These are phyloP conservation scores for Zoysia pacifica DNA, from an alignment of 176 grass and related monocot genomes.

Conservation along the genomic window DNA sequence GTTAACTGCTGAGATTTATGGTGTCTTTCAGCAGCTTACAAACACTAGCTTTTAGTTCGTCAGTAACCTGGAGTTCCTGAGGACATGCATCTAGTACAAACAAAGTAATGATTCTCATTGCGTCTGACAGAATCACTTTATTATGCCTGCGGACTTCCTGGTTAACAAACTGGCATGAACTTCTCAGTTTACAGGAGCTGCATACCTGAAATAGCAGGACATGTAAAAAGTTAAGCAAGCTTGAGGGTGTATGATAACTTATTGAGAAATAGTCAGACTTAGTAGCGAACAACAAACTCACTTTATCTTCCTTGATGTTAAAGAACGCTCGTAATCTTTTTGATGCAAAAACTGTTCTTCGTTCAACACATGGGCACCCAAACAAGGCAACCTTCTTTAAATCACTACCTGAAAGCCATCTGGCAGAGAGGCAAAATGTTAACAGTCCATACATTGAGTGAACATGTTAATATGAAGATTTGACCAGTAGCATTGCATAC, in stretches of 20 bases:
- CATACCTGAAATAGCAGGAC: slow-evolving; percentile 50
- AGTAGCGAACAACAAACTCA: slow-evolving; percentile 30
- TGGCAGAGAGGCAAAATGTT: slow-evolving; percentile 27
- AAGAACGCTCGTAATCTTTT: slow-evolving; percentile 75
- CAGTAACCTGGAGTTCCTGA: slow-evolving; percentile 36
- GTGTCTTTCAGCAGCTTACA: slow-evolving; percentile 73
- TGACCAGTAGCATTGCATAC: not conserved
- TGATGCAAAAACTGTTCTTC: slow-evolving; percentile 68
- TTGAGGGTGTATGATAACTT: not conserved
- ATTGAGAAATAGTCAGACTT: not conserved
- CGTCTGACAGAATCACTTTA: slow-evolving; percentile 63
- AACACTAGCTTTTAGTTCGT: slow-evolving; percentile 59
- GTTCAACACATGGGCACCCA: slow-evolving; percentile 65
- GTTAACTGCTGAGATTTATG: slow-evolving; percentile 66
- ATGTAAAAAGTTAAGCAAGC: slow-evolving; percentile 10
- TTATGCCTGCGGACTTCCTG: slow-evolving; percentile 56
- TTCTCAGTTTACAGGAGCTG: slow-evolving; percentile 61
- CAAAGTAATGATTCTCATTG: slow-evolving; percentile 7
- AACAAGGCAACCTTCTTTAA: slow-evolving; percentile 71
- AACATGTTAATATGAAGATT: not conserved
- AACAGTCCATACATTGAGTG: not conserved
- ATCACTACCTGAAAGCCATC: slow-evolving; percentile 78
- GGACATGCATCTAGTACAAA: slow-evolving; percentile 58
- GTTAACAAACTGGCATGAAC: slow-evolving; percentile 64
- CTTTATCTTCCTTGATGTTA: slow-evolving; percentile 74